Evolutionary conservation across 805 yeast species (phyloP).

Genomic region (Yarrowia sp.): DNA sequence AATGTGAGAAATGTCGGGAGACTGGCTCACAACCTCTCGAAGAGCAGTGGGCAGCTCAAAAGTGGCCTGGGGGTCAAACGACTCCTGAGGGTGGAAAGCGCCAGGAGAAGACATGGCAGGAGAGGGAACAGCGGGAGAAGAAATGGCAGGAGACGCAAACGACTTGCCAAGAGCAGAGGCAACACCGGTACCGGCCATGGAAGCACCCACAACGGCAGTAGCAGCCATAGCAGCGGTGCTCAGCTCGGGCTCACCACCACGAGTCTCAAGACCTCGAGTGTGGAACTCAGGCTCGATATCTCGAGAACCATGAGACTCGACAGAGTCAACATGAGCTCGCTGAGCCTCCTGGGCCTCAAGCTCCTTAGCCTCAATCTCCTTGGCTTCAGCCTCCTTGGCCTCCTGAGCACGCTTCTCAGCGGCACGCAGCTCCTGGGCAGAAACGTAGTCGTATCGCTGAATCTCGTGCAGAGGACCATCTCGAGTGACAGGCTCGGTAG

Average conservation of each 20-base stretch:
- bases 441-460: slow-evolving; percentile 14
- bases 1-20: slow-evolving; percentile 2
- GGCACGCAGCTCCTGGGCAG: slow-evolving; percentile 7
- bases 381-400: not conserved
- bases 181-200: slow-evolving; percentile 13
- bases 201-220: slow-evolving; percentile 8
- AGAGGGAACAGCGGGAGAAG: not conserved
- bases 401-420: not conserved
- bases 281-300: not conserved
- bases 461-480: slow-evolving; percentile 13
- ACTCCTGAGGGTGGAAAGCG: slow-evolving; percentile 6
- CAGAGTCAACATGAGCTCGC: not conserved
- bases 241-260: not conserved
- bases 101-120: slow-evolving; percentile 11
- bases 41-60: slow-evolving; percentile 6
- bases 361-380: not conserved
- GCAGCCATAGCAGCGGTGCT: slow-evolving; percentile 6
- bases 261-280: not conserved
- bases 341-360: not conserved
- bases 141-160: not conserved
- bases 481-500: not conserved
- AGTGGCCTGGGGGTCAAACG: slow-evolving; percentile 4
- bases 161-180: slow-evolving; percentile 17
- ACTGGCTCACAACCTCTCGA: not conserved
- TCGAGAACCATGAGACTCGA: not conserved